Evolutionary conservation across 768 basidiomycete species (phyloP).

Genomic region (Tremella mesenterica): DNA sequence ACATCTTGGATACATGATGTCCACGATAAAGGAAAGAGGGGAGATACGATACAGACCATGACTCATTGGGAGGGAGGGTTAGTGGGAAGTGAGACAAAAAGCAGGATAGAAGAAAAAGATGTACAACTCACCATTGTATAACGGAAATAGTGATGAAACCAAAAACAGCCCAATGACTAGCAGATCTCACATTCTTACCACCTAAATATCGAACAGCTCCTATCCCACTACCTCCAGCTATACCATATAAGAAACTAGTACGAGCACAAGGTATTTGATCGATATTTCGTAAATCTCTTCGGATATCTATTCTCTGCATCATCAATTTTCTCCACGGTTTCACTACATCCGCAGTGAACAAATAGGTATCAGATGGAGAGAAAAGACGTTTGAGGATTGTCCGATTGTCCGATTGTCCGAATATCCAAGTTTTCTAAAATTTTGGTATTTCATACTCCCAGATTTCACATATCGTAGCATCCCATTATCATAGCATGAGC

Average conservation of each 20-base stretch:
- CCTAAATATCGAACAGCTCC: conserved; percentile 37
- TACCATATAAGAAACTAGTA: conserved; percentile 39
- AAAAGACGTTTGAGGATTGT: too few relatives aligned
- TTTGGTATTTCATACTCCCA: too few relatives aligned
- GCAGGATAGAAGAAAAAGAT: not conserved
- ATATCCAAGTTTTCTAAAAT: too few relatives aligned
- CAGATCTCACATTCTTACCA: conserved; percentile 26
- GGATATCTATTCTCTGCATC: conserved; percentile 23
- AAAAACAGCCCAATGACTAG: conserved; percentile 39
- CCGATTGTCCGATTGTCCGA: too few relatives aligned
- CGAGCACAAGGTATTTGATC: conserved; percentile 40
- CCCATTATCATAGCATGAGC: too few relatives aligned
- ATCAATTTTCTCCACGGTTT: not conserved
- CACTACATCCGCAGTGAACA: too few relatives aligned
- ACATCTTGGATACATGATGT: too few relatives aligned
- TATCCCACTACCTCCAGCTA: conserved; percentile 37
- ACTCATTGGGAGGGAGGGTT: not conserved
- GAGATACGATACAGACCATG: not conserved
- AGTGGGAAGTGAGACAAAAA: not conserved
- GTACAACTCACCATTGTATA: not conserved
- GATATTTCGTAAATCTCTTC: conserved; percentile 36
- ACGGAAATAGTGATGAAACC: conserved; percentile 28
- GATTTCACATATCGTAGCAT: too few relatives aligned
- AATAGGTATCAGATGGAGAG: too few relatives aligned
- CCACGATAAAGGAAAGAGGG: conserved; percentile 11